Conservation (phyloP, 1,284 basidiomycete species). For the Austroboletus niveus region DNA sequence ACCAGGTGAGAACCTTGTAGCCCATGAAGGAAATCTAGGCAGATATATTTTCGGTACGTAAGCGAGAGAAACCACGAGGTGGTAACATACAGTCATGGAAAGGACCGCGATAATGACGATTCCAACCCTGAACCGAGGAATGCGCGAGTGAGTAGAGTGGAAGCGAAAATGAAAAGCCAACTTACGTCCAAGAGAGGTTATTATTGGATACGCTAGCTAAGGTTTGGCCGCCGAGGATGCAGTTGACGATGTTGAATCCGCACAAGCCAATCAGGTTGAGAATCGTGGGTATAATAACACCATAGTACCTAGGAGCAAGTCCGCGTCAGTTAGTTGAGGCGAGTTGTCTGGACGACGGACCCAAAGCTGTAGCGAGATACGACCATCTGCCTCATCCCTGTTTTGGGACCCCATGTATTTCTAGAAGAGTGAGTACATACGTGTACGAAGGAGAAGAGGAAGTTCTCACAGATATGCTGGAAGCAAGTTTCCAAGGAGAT, state of each 20-base stretch:
- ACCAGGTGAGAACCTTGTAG: constrained; percentile 73
- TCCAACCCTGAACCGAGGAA: constrained; percentile 58
- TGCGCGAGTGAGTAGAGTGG: constrained; percentile 1
- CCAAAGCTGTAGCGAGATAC: constrained; percentile 79
- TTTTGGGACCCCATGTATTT: constrained; percentile 81
- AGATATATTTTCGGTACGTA: background rate
- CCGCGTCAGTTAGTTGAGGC: background rate
- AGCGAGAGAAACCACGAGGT: background rate
- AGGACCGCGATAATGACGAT: constrained; percentile 84
- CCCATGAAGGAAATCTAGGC: constrained; percentile 77
- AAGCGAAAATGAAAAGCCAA: constrained; percentile 8
- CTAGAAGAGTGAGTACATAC: constrained; percentile 35
- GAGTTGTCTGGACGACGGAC: constrained; percentile 36
- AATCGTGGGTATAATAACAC: constrained; percentile 61
- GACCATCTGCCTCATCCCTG: constrained; percentile 88
- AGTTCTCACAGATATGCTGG: constrained; percentile 59
- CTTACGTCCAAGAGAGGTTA: constrained; percentile 65
- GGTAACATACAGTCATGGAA: constrained; percentile 63
- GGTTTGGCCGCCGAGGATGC: constrained; percentile 78
- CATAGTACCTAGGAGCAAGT: constrained; percentile 53
- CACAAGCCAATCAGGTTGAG: constrained; percentile 64
- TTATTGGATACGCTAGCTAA: constrained; percentile 68
- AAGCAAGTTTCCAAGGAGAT: constrained; percentile 51
- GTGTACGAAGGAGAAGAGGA: background rate
- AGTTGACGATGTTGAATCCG: constrained; percentile 77